Base-by-base conservation (phyloP, 129 eudicot species). In the Helianthus tuberosus region DNA sequence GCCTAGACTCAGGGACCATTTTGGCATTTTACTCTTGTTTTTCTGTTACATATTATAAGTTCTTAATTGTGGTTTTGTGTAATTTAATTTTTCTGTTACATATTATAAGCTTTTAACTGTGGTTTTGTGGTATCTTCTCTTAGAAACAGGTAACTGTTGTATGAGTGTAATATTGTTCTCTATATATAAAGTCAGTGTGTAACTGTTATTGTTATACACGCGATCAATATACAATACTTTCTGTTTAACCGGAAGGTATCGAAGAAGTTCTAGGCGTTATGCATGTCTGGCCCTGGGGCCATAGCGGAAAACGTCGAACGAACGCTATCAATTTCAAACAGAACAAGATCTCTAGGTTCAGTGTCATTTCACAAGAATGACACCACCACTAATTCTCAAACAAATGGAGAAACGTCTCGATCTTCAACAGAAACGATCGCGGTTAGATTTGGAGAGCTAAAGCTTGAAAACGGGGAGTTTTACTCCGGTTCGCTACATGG, bases 251-350 rank as follows among this genome's bases (percentile, higher is more conserved):
- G 47, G 55, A 52, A 23, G 48, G 64, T 52, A 53, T 80, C 69
- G 66, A 74, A 55, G 78, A 15, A 63, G 87, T 77, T 85, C 74
- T 66, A 66, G 78, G 67, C 73, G 74, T 87, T 87, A 83, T 90
- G 98, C 96, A 94, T 94, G 98, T 83, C 98, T 90, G 88, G 79
- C 80, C 89, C 83, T 41, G 87, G 73, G 88, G 87, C 86, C 84
- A 72, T 84, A 58, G 83, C 53, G 25, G 85, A 84, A 48, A 72
- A 79, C 63, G 79, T 84, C 77, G 89, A 82, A 75, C 77, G 80
- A 54, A 63, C 83, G 38, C 73, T 76, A 41, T 79, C 88, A 39
- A 50, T 81, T 64, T 74, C 96, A 61, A 55, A 57, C 39, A 69
- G 96, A 80, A 85, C 96, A 72, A 83, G 82, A 73, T 94, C 98